Evolutionary conservation across 2,329 filamentous ascomycete genomes (phyloP).

Genomic region (Thermothelomyces thermophilus): DNA sequence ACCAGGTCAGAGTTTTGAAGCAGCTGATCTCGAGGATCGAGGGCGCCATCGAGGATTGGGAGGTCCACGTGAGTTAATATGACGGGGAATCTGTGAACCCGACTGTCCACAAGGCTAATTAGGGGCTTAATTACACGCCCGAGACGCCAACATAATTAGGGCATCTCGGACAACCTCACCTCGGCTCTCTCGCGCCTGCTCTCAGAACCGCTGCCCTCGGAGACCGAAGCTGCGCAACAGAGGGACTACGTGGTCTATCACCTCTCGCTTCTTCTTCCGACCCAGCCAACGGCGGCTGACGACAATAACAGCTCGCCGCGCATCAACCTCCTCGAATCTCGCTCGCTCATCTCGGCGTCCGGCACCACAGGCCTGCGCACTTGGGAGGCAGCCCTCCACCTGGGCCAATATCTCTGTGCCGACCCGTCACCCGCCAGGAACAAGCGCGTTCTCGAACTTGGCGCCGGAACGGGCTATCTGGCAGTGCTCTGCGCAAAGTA

Average conservation of each 20-base stretch:
- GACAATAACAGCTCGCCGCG: constrained; percentile 11
- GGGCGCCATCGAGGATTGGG: constrained; percentile 68
- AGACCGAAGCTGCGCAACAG: constrained; percentile 59
- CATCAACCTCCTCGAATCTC: constrained; percentile 63
- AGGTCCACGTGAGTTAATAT: constrained; percentile 69
- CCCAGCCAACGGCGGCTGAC: neutral
- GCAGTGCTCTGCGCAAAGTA: constrained; percentile 67
- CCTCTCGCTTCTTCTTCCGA: constrained; percentile 33
- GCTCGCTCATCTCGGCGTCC: constrained; percentile 59
- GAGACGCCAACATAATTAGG: constrained; percentile 47
- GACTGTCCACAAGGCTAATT: too few species aligned
- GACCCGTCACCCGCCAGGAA: constrained; percentile 40
- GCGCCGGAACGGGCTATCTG: constrained; percentile 69
- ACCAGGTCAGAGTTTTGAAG: constrained; percentile 68
- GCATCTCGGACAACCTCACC: constrained; percentile 77
- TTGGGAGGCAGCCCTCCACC: constrained; percentile 72
- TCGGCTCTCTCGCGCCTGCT: constrained; percentile 59
- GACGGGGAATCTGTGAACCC: neutral
- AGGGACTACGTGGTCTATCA: constrained; percentile 71
- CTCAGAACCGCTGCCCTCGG: constrained; percentile 54
- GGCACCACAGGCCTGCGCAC: constrained; percentile 73
- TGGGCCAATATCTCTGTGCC: constrained; percentile 61
- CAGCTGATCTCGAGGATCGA: constrained; percentile 65
- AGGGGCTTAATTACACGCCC: too few species aligned
- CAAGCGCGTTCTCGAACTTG: constrained; percentile 63